phyloP scores from a whole-genome alignment of 2,329 filamentous ascomycete genomes.

The Fusarium falciforme region DNA sequence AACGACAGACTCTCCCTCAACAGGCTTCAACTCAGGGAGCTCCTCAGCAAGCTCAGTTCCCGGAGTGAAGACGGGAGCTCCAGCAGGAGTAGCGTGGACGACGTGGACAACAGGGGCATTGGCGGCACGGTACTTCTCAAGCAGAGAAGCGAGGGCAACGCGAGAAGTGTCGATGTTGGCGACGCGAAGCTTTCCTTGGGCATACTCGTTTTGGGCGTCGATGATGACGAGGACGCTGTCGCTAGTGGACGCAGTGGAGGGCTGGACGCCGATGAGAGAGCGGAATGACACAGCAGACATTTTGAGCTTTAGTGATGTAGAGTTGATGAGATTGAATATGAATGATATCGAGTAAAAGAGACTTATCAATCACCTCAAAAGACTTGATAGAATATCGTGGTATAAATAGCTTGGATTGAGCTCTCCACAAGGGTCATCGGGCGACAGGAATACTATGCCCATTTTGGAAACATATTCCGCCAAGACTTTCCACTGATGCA shows the following conservation, averaged over 20 bases:
- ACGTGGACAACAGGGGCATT: conserved; percentile 68
- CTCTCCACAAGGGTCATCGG: not conserved
- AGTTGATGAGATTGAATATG: not conserved
- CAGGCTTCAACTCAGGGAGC: conserved; percentile 68
- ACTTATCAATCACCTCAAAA: not conserved
- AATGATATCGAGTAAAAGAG: not conserved
- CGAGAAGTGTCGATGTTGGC: conserved; percentile 64
- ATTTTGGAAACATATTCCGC: not conserved
- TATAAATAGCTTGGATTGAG: not conserved
- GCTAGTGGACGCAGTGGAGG: conserved; percentile 64
- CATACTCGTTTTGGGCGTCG: conserved; percentile 78
- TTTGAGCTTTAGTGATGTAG: not conserved
- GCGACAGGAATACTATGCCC: not conserved
- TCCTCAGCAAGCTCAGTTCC: conserved; percentile 68
- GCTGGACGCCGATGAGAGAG: conserved; percentile 63
- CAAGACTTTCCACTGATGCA: not conserved
- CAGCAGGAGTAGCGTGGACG: conserved; percentile 67
- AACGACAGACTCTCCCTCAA: conserved; percentile 66
- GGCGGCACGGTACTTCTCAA: conserved; percentile 68
- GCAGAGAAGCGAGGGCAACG: conserved; percentile 65
- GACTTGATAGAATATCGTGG: not conserved
- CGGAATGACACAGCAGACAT: conserved; percentile 50
- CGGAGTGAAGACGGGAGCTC: conserved; percentile 74
- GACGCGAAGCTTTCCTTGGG: conserved; percentile 66
- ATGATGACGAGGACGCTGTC: conserved; percentile 75